These are phyloP conservation scores for Cucurbita maxima DNA, from an alignment of 306 rosid species.

Conservation along the genomic window DNA sequence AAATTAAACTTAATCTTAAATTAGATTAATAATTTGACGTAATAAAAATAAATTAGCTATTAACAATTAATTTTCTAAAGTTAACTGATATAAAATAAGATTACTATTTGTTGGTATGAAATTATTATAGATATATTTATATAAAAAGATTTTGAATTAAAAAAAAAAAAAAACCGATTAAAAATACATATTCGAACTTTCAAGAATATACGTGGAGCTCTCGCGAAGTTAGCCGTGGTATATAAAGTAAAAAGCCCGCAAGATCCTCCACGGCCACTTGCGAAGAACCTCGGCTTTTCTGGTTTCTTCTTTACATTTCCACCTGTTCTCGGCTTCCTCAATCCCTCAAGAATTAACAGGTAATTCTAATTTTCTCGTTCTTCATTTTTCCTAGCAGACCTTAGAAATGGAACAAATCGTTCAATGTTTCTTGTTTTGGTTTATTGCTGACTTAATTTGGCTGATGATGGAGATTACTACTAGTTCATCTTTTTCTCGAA, in stretches of 20 bases:
- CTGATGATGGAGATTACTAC: not conserved
- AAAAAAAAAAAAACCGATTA: too few species aligned
- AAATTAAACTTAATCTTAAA: too few species aligned
- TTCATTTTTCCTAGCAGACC: not conserved
- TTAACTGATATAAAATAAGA: too few species aligned
- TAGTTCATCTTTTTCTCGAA: not conserved
- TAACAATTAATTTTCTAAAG: too few species aligned
- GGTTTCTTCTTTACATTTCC: not conserved
- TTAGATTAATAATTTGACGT: too few species aligned
- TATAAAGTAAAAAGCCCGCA: not conserved
- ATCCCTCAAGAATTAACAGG: not conserved
- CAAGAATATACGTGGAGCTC: not conserved
- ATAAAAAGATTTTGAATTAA: too few species aligned
- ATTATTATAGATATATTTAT: too few species aligned
- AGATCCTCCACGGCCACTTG: not conserved
- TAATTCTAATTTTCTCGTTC: not conserved
- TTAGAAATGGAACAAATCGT: not conserved
- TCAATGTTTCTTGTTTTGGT: not conserved
- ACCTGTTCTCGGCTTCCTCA: not conserved
- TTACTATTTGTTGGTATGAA: too few species aligned
- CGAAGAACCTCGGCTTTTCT: not conserved
- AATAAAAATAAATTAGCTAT: too few species aligned
- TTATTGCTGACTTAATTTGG: not conserved
- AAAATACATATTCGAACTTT: not conserved
- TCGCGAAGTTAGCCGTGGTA: not conserved